Evolutionary conservation across 1,139 yeast species (phyloP).

Genomic region (Candida sojae): DNA sequence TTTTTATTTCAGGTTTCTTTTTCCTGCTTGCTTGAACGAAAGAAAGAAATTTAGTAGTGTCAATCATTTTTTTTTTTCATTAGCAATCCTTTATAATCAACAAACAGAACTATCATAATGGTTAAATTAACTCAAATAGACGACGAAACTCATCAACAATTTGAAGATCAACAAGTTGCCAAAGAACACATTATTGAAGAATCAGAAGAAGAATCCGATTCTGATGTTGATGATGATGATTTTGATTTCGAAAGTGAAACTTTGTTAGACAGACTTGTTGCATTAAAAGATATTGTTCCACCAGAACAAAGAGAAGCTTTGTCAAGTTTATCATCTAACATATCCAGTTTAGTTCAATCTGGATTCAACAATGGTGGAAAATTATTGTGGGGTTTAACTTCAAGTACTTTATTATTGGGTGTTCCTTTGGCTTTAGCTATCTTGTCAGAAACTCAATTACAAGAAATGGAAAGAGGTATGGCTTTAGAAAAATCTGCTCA

Average conservation of each 20-base stretch:
- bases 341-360: slow-evolving; percentile 41
- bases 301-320: slow-evolving; percentile 75
- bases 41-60: background rate
- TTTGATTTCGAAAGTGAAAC: slow-evolving; percentile 84
- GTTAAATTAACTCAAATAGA: slow-evolving; percentile 75
- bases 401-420: slow-evolving; percentile 83
- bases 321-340: slow-evolving; percentile 31
- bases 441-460: slow-evolving; percentile 87
- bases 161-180: slow-evolving; percentile 22
- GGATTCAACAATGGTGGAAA: slow-evolving; percentile 66
- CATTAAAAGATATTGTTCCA: slow-evolving; percentile 88
- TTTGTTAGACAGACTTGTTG: slow-evolving; percentile 79
- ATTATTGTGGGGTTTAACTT: slow-evolving; percentile 81
- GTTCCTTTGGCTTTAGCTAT: slow-evolving; percentile 91
- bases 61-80: background rate
- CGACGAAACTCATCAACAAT: slow-evolving; percentile 37
- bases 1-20: background rate
- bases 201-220: slow-evolving; percentile 53
- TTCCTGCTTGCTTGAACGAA: background rate
- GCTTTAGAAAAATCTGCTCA: slow-evolving; percentile 83
- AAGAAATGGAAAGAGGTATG: slow-evolving; percentile 93
- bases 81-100: background rate
- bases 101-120: slow-evolving; percentile 35
- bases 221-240: slow-evolving; percentile 69
- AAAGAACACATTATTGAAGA: slow-evolving; percentile 21